phyloP scores from a whole-genome alignment of 176 grass and related monocot genomes.

The Triticum monococcum region DNA sequence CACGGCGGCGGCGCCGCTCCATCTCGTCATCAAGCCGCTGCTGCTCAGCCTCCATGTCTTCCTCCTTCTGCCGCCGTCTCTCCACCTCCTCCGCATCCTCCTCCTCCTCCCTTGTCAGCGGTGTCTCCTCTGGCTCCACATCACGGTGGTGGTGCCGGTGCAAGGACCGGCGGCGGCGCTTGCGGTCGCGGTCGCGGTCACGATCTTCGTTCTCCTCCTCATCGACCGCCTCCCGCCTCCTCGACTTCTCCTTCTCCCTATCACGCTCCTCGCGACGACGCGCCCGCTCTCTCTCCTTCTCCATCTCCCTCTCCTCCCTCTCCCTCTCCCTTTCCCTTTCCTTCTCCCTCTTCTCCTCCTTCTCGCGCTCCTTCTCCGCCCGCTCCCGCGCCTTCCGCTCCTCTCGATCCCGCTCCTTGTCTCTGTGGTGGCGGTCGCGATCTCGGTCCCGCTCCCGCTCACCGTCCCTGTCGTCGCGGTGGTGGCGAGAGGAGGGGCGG shows the following conservation, averaged over 20 bases:
- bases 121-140: conserved; percentile 38
- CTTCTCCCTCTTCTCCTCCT: conserved; percentile 34
- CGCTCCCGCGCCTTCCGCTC: conserved; percentile 37
- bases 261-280: conserved; percentile 54
- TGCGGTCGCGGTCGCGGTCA: conserved; percentile 56
- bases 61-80: conserved; percentile 51
- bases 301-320: conserved; percentile 21
- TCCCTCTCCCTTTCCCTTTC: not conserved
- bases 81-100: conserved; percentile 46
- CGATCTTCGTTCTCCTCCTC: conserved; percentile 42
- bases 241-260: conserved; percentile 46
- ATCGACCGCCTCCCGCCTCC: conserved; percentile 42
- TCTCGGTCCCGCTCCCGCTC: conserved; percentile 47
- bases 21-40: conserved; percentile 89
- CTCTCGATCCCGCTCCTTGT: conserved; percentile 33
- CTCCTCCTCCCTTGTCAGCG: conserved; percentile 38
- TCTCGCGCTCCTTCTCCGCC: conserved; percentile 26
- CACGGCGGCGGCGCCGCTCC: conserved; percentile 73
- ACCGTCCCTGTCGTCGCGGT: conserved; percentile 42
- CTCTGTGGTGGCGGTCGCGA: conserved; percentile 35
- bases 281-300: conserved; percentile 39
- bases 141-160: conserved; percentile 42
- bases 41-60: conserved; percentile 86
- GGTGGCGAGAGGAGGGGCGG: conserved; percentile 25
- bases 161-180: conserved; percentile 57